Evolutionary conservation across 257 asterid species (phyloP), one percentile per base, ranked within the genome.

Genomic region (Lycium barbarum): DNA sequence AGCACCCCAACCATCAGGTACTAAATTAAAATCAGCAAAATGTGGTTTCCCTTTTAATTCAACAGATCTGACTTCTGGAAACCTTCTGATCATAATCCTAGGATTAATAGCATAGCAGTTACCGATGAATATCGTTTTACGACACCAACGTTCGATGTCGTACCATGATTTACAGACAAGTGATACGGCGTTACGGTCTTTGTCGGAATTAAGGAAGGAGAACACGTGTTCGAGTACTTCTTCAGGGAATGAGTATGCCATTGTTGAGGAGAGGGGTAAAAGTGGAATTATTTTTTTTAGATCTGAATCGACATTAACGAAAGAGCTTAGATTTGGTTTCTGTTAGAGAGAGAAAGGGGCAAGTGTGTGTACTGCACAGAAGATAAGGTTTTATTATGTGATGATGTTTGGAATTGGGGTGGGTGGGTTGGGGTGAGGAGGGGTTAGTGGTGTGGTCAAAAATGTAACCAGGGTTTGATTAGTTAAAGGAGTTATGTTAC

Each of bases 1-100:
- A 0, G 91, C 99, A 22, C 99, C 99, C 99, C 99, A 95, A 0
- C 97, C 98, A 22, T 93, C 98, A 47, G 99, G 99, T 43, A 95
- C 98, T 65, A 95, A 90, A 90, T 91, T 94, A 83, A 95, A 94
- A 88, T 94, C 98, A 0, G 98, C 99, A 76, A 94, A 95, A 92
- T 94, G 99, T 67, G 99, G 99, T 91, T 95, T 94, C 43, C 98
- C 98, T 86, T 95, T 95, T 79, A 95, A 84, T 92, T 92, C 97
- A 83, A 95, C 45, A 78, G 94, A 90, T 87, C 93, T 90, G 59
- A 93, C 90, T 84, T 94, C 97, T 9, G 98, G 98, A 22, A 95
- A 95, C 82, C 99, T 51, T 33, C 93, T 94, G 93, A 92, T 91
- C 97, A 92, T 87, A 78, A 91, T 83, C 66, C 88, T 88, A 49